Evolutionary conservation across 768 basidiomycete species (phyloP), one percentile per base, ranked within the genome.

Genomic region (Rhodotorula graminis): DNA sequence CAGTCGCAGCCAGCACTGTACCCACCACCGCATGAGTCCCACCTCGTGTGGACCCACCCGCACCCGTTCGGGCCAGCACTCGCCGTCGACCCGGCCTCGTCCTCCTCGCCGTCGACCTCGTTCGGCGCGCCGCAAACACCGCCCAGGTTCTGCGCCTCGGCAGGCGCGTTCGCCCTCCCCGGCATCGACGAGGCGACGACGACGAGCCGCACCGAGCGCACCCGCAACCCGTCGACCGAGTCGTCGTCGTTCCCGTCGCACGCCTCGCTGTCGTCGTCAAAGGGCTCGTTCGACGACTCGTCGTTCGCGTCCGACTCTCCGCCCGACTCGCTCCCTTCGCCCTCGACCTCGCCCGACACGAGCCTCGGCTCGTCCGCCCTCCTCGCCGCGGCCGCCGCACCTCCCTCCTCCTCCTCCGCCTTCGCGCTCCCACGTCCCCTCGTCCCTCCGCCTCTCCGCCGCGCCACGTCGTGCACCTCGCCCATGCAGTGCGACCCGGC

Each of bases 281-380:
- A 60, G 47, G 37, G 42, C 47, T 61, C 67, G 19, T 61, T 68
- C 61, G 67, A 61, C 27, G 67, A 68, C 67, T 53, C 67, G 50
- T 68, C 61, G 5, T 71, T 40, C 42, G 21, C 31, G 4, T 37
- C 44, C 47, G 66, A 61, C 55, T 46, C 42, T 21, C 53, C 62
- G 37, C 27, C 62, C 0, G 25, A 42, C n/a, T 64, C 29, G 11
- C 49, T 68, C 47, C 25, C 42, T 37, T 65, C 63, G 44, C 29
- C n/a, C 6, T 69, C 72, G 12, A 33, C 63, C 50, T 67, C 73
- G 18, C 53, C 69, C 12, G 37, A 61, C 47, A 56, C 37, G 37
- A 37, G 50, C 47, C 42, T 42, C 37, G 40, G 7, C 12, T 25
- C 64, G 19, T 57, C 64, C 3, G 40, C 46, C 56, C n/a, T 46